Percentiles rank a stretch among this genome's conserved stretches.
phyloP scores from a whole-genome alignment of 169 alveolate species.

The Babesia bigemina region DNA sequence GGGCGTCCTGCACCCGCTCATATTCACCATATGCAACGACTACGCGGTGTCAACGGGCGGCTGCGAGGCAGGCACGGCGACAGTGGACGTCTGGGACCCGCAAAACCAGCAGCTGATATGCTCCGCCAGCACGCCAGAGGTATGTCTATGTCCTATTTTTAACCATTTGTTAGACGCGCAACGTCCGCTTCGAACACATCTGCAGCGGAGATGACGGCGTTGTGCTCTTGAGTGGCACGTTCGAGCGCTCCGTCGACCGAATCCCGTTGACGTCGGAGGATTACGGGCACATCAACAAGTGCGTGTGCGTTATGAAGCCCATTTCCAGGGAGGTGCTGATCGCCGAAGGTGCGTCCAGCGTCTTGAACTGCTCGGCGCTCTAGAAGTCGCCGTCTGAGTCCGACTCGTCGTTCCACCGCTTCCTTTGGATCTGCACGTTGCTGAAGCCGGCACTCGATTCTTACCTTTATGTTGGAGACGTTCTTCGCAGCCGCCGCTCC shows the following conservation, averaged over 20 bases:
- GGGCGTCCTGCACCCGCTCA: constrained; percentile 4
- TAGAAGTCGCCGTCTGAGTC: constrained; percentile 29
- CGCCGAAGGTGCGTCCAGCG: not conserved
- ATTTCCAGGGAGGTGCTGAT: constrained; percentile 5
- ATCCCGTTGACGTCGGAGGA: not conserved
- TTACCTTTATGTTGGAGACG: constrained; percentile 23
- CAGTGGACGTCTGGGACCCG: constrained; percentile 47
- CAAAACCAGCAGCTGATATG: not conserved
- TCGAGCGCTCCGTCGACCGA: constrained; percentile 10
- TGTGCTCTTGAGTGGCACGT: constrained; percentile 34
- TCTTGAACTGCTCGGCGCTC: constrained; percentile 9
- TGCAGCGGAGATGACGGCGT: constrained; percentile 23
- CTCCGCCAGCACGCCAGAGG: constrained; percentile 52
- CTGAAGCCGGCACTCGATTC: not conserved
- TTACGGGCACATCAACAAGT: constrained; percentile 19
- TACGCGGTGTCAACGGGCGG: constrained; percentile 44
- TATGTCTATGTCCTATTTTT: not conserved
- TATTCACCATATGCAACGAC: constrained; percentile 21
- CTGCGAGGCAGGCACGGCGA: constrained; percentile 4
- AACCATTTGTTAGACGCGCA: constrained; percentile 6
- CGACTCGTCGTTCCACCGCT: constrained; percentile 49
- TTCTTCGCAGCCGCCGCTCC: not conserved
- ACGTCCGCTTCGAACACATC: constrained; percentile 34
- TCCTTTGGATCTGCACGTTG: constrained; percentile 16
- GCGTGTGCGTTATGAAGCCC: constrained; percentile 43